phyloP scores from a whole-genome alignment of 305 asterid genomes.

The Plantago lanceolata region DNA sequence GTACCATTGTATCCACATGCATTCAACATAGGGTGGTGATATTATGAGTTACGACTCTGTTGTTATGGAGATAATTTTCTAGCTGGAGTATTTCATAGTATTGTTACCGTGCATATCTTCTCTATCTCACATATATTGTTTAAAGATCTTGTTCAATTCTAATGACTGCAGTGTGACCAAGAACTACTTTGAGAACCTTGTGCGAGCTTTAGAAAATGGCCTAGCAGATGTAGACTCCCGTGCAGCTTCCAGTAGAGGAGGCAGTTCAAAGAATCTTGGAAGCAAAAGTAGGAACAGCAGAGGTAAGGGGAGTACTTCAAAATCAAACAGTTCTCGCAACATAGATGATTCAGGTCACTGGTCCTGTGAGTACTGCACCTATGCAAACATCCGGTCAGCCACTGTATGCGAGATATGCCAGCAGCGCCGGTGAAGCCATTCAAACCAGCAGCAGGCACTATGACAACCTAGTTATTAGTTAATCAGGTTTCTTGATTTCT shows the following conservation, averaged over 20 bases:
- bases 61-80: not conserved
- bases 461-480: not conserved
- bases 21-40: no score
- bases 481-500: not conserved
- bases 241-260: constrained; percentile 46
- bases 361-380: constrained; percentile 78
- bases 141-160: constrained; percentile 15
- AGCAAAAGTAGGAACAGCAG: constrained; percentile 45
- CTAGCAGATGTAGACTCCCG: constrained; percentile 72
- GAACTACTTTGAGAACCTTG: constrained; percentile 90
- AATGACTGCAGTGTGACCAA: constrained; percentile 71
- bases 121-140: not conserved
- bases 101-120: not conserved
- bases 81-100: not conserved
- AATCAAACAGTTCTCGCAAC: constrained; percentile 51
- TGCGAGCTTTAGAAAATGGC: constrained; percentile 84
- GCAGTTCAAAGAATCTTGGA: constrained; percentile 53
- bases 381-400: constrained; percentile 47
- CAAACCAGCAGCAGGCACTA: not conserved
- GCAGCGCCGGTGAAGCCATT: constrained; percentile 43
- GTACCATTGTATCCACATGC: not conserved
- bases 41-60: not conserved
- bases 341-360: constrained; percentile 63
- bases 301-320: constrained; percentile 54
- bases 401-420: constrained; percentile 70